Evolutionary conservation across 2,329 filamentous ascomycete species (phyloP).

Genomic region (Aureobasidium mangrovei): DNA sequence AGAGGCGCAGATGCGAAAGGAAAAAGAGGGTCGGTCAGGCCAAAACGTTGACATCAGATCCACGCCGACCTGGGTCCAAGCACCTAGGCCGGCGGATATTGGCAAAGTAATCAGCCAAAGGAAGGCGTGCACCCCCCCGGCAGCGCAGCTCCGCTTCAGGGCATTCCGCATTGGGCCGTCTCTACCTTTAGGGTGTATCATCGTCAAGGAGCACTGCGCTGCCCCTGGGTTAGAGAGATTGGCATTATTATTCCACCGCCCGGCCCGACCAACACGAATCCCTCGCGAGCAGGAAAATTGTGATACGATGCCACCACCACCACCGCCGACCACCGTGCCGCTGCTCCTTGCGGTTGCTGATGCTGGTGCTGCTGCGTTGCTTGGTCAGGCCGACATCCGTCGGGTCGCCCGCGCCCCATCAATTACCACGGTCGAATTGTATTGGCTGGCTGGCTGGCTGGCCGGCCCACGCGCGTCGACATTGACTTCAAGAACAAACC

Average conservation of each 20-base stretch:
- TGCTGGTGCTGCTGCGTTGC: conserved; percentile 1
- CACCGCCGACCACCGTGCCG: background rate
- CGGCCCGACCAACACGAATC: conserved; percentile 11
- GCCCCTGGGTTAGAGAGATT: conserved; percentile 9
- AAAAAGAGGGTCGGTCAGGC: conserved; percentile 15
- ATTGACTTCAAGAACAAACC: conserved; percentile 12
- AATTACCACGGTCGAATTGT: background rate
- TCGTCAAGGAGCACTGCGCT: background rate
- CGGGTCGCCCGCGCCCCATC: background rate
- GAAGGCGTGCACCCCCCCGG: background rate
- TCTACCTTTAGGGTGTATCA: conserved; percentile 12
- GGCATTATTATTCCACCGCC: background rate
- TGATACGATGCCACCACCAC: conserved; percentile 3
- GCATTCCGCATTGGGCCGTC: conserved; percentile 13
- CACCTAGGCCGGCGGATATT: conserved; percentile 9
- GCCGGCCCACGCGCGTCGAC: background rate
- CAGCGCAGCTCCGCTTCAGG: conserved; percentile 5
- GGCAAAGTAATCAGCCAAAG: conserved; percentile 4
- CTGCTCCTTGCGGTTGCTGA: conserved; percentile 1
- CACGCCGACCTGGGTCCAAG: conserved; percentile 7
- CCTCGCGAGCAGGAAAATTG: conserved; percentile 3
- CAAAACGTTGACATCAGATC: conserved; percentile 15
- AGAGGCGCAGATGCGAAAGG: conserved; percentile 15
- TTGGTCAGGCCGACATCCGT: conserved; percentile 1
- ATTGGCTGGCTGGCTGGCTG: conserved; percentile 4